phyloP scores from a whole-genome alignment of 306 rosid species.

The Trifolium pratense region DNA sequence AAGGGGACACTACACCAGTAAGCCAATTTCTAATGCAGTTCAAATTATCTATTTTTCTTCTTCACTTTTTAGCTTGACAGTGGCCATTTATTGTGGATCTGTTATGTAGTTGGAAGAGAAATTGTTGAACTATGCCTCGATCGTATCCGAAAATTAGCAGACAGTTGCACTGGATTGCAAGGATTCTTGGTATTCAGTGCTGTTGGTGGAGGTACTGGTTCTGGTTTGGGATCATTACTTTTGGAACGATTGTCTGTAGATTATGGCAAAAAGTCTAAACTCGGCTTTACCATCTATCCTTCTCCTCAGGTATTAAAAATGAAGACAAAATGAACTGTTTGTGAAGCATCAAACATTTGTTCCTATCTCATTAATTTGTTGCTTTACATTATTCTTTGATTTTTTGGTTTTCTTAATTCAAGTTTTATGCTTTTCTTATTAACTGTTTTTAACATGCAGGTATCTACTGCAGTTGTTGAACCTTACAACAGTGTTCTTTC shows the following conservation, averaged over 20 bases:
- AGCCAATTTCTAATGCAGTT: conserved; percentile 28
- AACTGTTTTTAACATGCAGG: conserved; percentile 46
- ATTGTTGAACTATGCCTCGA: conserved; percentile 78
- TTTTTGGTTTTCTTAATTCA: conserved; percentile 6
- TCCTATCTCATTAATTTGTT: conserved; percentile 16
- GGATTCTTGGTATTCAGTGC: conserved; percentile 80
- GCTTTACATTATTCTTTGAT: background rate
- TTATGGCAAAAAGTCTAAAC: conserved; percentile 78
- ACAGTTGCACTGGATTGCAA: conserved; percentile 81
- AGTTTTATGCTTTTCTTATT: background rate
- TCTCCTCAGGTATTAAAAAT: conserved; percentile 68
- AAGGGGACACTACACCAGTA: conserved; percentile 80
- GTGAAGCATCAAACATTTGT: conserved; percentile 20
- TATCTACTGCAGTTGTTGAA: conserved; percentile 85
- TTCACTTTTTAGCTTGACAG: conserved; percentile 23
- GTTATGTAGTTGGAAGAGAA: conserved; percentile 73
- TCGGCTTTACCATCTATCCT: conserved; percentile 74
- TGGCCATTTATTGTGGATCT: conserved; percentile 36
- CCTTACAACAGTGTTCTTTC: conserved; percentile 89
- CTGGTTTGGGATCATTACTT: conserved; percentile 78
- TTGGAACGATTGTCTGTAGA: conserved; percentile 77
- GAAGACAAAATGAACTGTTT: background rate
- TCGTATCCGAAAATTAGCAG: conserved; percentile 71
- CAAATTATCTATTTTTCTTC: conserved; percentile 2
- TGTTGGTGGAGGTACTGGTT: conserved; percentile 89